Evolutionary conservation across 345 rosid species (phyloP), one percentile per base, ranked within the genome.

Genomic region (Rhodamnia rubescens): DNA sequence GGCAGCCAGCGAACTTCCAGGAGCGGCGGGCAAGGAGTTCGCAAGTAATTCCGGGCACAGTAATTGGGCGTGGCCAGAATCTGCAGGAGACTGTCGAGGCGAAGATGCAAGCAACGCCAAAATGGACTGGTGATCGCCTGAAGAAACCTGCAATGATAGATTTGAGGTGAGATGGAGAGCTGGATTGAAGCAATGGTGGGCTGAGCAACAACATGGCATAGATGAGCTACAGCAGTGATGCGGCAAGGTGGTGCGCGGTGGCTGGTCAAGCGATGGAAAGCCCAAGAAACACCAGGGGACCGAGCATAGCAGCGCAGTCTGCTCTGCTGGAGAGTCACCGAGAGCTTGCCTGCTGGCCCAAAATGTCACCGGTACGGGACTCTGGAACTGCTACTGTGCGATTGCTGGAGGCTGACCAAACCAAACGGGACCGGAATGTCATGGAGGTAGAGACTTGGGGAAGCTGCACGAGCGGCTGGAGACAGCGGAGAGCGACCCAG

Each of bases 91-190:
- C n/a, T 59, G 69, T 0, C 0, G 0, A 59, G 36, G 69, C 36
- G 16, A 14, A 52, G 53, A 18, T 52, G 53, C 18, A 52, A 59
- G 0, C 0, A 0, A 0, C 1, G 0, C 29, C 1, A 8, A n/a
- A 59, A 4, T 1, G 36, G 69, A 59, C 36, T 59, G 69, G 69
- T 1, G 69, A n/a, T 59, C 5, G 2, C 69, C 69, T n/a, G 36
- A 58, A 27, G 69, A 58, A 58, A 58, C 69, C 69, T 58, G 18
- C 69, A n/a, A n/a, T 13, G 4, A 58, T n/a, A 58, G 69, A 27
- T 12, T 59, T 59, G 69, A 59, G 69, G 69, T 27, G 9, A n/a
- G 69, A 13, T 6, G 8, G 36, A n/a, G 69, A 59, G 69, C 69
- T 6, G 69, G 69, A 59, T 18, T 13, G 69, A 59, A 59, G 69